Conservation (phyloP, 768 basidiomycete genomes). For the Termitomyces heimii region DNA sequence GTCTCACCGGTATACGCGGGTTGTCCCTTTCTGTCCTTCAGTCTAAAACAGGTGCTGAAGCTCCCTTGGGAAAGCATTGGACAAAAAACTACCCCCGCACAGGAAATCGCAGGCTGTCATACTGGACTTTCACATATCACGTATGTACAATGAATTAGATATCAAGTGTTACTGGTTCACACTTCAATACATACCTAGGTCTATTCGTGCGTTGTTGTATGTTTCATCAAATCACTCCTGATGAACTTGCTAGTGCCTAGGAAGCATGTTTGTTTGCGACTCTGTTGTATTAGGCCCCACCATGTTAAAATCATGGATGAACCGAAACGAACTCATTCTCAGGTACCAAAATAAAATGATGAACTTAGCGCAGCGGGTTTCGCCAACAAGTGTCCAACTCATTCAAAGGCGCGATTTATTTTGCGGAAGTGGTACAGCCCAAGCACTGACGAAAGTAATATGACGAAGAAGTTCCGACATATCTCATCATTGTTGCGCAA, state of each 20-base stretch:
- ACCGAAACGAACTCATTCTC: conserved; percentile 21
- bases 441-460: too few species aligned
- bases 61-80: conserved; percentile 17
- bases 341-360: conserved; percentile 36
- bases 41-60: background rate
- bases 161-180: background rate
- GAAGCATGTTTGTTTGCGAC: conserved; percentile 38
- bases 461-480: too few species aligned
- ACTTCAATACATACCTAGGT: background rate
- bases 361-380: conserved; percentile 5
- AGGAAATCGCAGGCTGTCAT: conserved; percentile 26
- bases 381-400: background rate
- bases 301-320: conserved; percentile 35
- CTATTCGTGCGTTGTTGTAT: conserved; percentile 7
- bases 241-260: conserved; percentile 11
- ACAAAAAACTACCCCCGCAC: conserved; percentile 23
- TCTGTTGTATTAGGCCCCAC: conserved; percentile 43
- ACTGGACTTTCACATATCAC: conserved; percentile 17
- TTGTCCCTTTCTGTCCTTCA: conserved; percentile 2
- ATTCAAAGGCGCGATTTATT: conserved; percentile 45
- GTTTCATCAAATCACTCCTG: background rate
- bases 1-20: conserved; percentile 32
- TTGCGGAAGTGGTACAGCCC: conserved; percentile 32
- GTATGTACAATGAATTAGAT: background rate
- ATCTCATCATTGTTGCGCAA: too few species aligned